These are phyloP conservation scores for Yamadazyma atmosphaerica DNA, from an alignment of 1,139 yeast genomes.

Conservation along the genomic window DNA sequence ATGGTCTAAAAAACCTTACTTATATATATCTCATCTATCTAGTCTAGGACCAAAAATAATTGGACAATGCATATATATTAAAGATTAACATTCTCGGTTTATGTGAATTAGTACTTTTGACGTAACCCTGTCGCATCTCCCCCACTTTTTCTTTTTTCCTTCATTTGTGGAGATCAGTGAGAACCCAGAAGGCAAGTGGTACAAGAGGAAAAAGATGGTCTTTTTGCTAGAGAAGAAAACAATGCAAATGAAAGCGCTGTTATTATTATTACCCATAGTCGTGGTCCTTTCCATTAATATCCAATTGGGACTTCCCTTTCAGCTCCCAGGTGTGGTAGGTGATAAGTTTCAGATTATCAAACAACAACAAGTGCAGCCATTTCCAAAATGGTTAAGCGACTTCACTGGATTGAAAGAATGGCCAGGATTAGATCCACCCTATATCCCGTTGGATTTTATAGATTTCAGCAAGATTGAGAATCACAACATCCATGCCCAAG, in stretches of 20 bases:
- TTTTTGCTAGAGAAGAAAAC: background rate
- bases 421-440: constrained; percentile 89
- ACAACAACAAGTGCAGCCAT: constrained; percentile 32
- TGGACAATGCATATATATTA: no score
- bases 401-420: constrained; percentile 73
- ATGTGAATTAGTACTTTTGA: background rate
- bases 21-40: no score
- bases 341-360: background rate
- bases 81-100: no score
- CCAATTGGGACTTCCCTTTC: constrained; percentile 5
- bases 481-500: constrained; percentile 52
- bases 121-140: no score
- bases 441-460: constrained; percentile 74
- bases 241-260: constrained; percentile 4
- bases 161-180: constrained; percentile 1
- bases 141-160: no score
- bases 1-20: background rate
- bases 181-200: background rate
- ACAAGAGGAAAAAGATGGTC: background rate
- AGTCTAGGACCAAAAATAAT: no score
- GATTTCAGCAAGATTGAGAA: constrained; percentile 53
- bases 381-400: constrained; percentile 77
- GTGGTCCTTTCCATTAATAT: constrained; percentile 6
- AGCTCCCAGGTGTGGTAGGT: background rate
- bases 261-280: constrained; percentile 1